Evolutionary conservation across 2,329 filamentous ascomycete species (phyloP).

Genomic region (Fulvia fulva): DNA sequence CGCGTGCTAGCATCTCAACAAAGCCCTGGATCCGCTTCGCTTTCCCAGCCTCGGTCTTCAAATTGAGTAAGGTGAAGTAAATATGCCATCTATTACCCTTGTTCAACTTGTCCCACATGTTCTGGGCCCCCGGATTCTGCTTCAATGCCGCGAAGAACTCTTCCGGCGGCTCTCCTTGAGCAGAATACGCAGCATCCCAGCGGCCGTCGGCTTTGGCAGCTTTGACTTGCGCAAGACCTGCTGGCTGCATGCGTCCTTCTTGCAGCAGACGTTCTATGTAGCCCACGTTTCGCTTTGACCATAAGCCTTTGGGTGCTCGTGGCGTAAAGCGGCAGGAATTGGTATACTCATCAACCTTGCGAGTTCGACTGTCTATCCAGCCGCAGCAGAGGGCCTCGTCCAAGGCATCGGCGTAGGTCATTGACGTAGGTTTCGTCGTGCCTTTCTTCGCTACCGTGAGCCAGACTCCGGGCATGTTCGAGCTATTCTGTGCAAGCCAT

Average conservation of each 20-base stretch:
- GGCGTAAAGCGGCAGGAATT: slow-evolving; percentile 59
- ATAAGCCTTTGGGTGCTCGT: slow-evolving; percentile 52
- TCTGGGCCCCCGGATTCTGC: slow-evolving; percentile 34
- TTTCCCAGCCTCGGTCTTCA: slow-evolving; percentile 30
- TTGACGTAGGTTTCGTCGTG: slow-evolving; percentile 30
- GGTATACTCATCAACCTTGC: slow-evolving; percentile 42
- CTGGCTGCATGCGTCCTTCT: slow-evolving; percentile 47
- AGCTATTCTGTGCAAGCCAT: slow-evolving; percentile 15
- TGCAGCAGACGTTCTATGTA: slow-evolving; percentile 46
- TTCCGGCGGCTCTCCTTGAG: slow-evolving; percentile 44
- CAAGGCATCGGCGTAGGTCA: slow-evolving; percentile 50
- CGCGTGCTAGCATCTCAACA: slow-evolving; percentile 19
- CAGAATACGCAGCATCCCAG: slow-evolving; percentile 56
- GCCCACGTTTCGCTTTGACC: slow-evolving; percentile 58
- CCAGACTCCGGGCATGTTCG: slow-evolving; percentile 17
- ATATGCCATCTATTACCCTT: slow-evolving; percentile 47
- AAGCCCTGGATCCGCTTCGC: slow-evolving; percentile 40
- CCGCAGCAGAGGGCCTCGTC: slow-evolving; percentile 58
- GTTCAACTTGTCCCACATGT: slow-evolving; percentile 43
- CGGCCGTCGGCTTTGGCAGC: slow-evolving; percentile 55
- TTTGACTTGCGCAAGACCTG: slow-evolving; percentile 50
- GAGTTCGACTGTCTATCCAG: slow-evolving; percentile 60
- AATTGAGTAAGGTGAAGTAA: slow-evolving; percentile 45
- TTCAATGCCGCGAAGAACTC: slow-evolving; percentile 49
- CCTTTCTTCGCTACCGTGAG: slow-evolving; percentile 24